Evolutionary conservation across 2,329 filamentous ascomycete genomes (phyloP).

Genomic region (Venturia carpophila): DNA sequence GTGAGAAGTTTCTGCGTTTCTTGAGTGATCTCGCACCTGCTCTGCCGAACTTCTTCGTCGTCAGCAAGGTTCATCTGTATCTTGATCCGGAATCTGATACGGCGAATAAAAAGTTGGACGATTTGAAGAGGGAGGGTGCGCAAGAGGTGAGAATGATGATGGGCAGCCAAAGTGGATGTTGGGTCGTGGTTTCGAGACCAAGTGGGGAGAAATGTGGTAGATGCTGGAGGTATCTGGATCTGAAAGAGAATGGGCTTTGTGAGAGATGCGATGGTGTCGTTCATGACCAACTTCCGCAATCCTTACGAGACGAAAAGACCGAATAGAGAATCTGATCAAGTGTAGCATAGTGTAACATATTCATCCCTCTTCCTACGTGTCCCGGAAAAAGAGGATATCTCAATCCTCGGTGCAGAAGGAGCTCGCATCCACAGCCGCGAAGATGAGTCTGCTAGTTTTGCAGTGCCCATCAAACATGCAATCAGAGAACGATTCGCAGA

Average conservation of each 20-base stretch:
- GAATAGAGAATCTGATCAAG: background rate
- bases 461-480: no score
- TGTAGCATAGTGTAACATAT: background rate
- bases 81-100: background rate
- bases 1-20: background rate
- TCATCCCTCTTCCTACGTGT: background rate
- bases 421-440: background rate
- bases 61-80: constrained; percentile 31
- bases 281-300: background rate
- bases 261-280: constrained; percentile 63
- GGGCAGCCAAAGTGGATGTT: constrained; percentile 10
- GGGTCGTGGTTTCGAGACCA: constrained; percentile 35
- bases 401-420: background rate
- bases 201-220: constrained; percentile 64
- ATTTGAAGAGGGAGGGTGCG: background rate
- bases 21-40: constrained; percentile 25
- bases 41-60: constrained; percentile 37
- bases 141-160: background rate
- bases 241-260: constrained; percentile 60
- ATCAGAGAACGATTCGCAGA: no score
- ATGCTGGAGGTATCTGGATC: constrained; percentile 82
- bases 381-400: background rate
- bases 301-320: background rate
- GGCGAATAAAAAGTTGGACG: constrained; percentile 21
- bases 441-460: no score